A percentile compares a stretch with the other conserved stretches of the same genome.
phyloP scores from a whole-genome alignment of 1,139 yeast species.

The Yamadazyma epiphylla region DNA sequence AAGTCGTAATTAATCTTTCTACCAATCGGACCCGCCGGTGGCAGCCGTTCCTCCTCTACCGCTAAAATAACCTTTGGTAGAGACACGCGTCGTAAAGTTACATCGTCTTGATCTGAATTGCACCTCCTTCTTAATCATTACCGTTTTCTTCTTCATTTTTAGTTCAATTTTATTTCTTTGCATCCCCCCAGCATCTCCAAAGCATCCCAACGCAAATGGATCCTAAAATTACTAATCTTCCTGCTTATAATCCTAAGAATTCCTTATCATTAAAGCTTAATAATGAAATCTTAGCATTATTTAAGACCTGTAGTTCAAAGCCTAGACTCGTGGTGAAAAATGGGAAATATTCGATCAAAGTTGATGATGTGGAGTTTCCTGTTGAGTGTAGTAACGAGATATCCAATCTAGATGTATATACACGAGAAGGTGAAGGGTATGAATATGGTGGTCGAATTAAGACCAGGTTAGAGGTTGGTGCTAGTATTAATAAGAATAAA shows the following conservation, averaged over 20 bases:
- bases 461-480: conserved; percentile 25
- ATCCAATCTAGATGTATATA: conserved; percentile 33
- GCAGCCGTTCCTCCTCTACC: too few species aligned
- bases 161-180: background rate
- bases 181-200: background rate
- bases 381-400: conserved; percentile 34
- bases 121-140: too few species aligned
- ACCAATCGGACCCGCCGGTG: too few species aligned
- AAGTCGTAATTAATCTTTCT: too few species aligned
- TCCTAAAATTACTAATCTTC: background rate
- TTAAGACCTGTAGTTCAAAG: conserved; percentile 14
- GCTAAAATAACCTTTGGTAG: too few species aligned
- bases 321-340: conserved; percentile 36
- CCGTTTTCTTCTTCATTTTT: too few species aligned
- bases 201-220: background rate
- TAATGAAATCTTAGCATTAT: conserved; percentile 20
- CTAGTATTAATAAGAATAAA: background rate
- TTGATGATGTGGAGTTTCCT: conserved; percentile 29
- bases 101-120: too few species aligned
- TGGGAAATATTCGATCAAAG: conserved; percentile 30
- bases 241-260: conserved; percentile 5
- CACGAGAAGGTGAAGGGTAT: conserved; percentile 1
- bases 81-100: too few species aligned
- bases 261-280: conserved; percentile 26
- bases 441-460: conserved; percentile 29